Conservation (phyloP, 345 rosid species). For the Angophora floribunda region DNA sequence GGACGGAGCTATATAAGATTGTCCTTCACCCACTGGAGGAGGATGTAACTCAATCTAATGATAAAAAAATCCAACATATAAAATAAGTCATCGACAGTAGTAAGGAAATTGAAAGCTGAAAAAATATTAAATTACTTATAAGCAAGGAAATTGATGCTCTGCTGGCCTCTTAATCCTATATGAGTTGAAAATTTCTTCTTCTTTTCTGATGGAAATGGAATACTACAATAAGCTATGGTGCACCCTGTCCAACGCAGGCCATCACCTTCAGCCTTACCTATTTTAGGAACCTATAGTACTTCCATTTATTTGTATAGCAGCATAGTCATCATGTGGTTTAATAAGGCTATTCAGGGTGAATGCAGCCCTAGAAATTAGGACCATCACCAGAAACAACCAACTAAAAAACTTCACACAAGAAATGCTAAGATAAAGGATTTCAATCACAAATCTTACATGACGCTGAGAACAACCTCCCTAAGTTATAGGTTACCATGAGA, state of each 20-base stretch:
- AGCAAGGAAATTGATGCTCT: background rate
- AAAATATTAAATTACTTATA: background rate
- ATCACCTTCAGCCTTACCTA: background rate
- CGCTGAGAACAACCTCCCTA: background rate
- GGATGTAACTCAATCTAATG: constrained; percentile 38
- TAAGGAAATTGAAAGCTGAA: background rate
- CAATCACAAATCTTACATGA: background rate
- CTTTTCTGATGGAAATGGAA: background rate
- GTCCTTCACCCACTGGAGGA: constrained; percentile 54
- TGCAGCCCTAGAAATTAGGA: background rate
- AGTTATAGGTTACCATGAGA: background rate
- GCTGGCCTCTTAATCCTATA: background rate
- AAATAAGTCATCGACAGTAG: background rate
- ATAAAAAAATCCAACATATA: background rate
- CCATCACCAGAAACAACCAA: background rate
- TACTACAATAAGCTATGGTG: background rate
- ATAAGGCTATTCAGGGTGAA: background rate
- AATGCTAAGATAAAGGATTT: background rate
- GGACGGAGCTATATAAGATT: constrained; percentile 19
- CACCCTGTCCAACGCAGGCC: background rate
- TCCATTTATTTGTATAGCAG: background rate
- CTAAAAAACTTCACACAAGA: background rate
- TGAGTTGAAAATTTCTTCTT: background rate
- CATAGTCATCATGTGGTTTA: background rate
- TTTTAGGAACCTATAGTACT: background rate